phyloP scores from a whole-genome alignment of 2,329 filamentous ascomycete species.

The Lecanicillium sp. region DNA sequence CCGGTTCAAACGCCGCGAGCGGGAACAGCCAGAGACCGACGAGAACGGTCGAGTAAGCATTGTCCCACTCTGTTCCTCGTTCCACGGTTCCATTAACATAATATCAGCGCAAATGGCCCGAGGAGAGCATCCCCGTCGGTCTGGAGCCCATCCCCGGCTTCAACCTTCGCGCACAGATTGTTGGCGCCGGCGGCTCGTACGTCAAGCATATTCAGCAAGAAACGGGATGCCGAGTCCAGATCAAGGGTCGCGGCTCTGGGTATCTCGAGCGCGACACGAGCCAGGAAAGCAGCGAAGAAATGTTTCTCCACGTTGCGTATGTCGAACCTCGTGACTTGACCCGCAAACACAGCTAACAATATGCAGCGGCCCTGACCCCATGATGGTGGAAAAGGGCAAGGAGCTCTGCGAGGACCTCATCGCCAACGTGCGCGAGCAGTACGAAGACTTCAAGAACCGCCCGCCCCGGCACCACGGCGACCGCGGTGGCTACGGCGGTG shows the following conservation, averaged over 20 bases:
- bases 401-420: slow-evolving; percentile 85
- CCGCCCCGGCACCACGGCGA: slow-evolving; percentile 61
- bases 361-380: slow-evolving; percentile 80
- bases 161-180: slow-evolving; percentile 92
- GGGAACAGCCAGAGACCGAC: slow-evolving; percentile 74
- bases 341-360: too few relatives aligned
- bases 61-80: slow-evolving; percentile 12
- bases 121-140: slow-evolving; percentile 86
- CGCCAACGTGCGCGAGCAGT: slow-evolving; percentile 79
- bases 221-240: slow-evolving; percentile 92
- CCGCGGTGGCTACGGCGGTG: slow-evolving; percentile 37
- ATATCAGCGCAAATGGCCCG: slow-evolving; percentile 93
- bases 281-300: slow-evolving; percentile 85
- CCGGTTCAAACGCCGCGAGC: slow-evolving; percentile 78
- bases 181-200: slow-evolving; percentile 88
- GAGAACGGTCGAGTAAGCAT: slow-evolving; percentile 77
- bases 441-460: slow-evolving; percentile 83
- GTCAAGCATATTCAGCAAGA: slow-evolving; percentile 98
- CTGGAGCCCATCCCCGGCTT: slow-evolving; percentile 91
- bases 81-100: slow-evolving; percentile 10
- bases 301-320: slow-evolving; percentile 94
- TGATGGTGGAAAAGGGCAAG: slow-evolving; percentile 81
- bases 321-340: too few relatives aligned
- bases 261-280: slow-evolving; percentile 89
- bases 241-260: slow-evolving; percentile 92